These are phyloP conservation scores for Leishmania tarentolae DNA, from an alignment of 208 protist species.

Conservation along the genomic window DNA sequence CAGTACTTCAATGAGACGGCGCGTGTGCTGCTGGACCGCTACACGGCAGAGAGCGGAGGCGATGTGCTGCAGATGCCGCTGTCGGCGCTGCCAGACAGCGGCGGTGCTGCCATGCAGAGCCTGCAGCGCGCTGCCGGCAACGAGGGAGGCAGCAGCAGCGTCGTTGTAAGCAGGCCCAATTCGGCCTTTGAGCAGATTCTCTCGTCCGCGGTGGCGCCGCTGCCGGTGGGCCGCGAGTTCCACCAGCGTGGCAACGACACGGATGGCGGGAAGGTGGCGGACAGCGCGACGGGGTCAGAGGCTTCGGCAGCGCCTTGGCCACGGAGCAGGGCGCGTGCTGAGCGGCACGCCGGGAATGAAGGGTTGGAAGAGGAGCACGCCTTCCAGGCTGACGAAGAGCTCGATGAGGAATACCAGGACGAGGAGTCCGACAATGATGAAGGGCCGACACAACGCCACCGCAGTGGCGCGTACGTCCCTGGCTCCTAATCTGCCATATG, in stretches of 20 bases:
- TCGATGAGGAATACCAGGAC: slow-evolving; percentile 13
- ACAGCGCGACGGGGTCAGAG: not conserved
- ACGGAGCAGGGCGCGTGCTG: not conserved
- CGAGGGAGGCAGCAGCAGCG: not conserved
- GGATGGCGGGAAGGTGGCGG: not conserved
- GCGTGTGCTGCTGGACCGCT: slow-evolving; percentile 39
- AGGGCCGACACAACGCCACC: slow-evolving; percentile 8
- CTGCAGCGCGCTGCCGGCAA: no score
- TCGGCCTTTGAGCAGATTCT: slow-evolving; percentile 58
- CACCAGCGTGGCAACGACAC: slow-evolving; percentile 36
- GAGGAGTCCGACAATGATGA: slow-evolving; percentile 33
- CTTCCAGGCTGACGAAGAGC: slow-evolving; percentile 11
- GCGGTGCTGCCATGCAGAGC: not conserved
- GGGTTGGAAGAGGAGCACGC: not conserved
- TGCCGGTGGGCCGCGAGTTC: slow-evolving; percentile 31
- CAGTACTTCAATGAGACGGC: slow-evolving; percentile 46
- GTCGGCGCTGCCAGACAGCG: not conserved
- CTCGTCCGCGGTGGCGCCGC: slow-evolving; percentile 31
- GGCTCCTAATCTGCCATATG: not conserved
- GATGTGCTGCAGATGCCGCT: not conserved
- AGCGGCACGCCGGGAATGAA: not conserved
- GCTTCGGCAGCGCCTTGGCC: not conserved
- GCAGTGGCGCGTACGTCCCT: not conserved
- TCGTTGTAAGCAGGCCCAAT: slow-evolving; percentile 11
- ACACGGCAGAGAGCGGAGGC: slow-evolving; percentile 19